Evolutionary conservation across 305 asterid species (phyloP), one percentile per base, ranked within the genome.

Genomic region (Plantago coronopus): DNA sequence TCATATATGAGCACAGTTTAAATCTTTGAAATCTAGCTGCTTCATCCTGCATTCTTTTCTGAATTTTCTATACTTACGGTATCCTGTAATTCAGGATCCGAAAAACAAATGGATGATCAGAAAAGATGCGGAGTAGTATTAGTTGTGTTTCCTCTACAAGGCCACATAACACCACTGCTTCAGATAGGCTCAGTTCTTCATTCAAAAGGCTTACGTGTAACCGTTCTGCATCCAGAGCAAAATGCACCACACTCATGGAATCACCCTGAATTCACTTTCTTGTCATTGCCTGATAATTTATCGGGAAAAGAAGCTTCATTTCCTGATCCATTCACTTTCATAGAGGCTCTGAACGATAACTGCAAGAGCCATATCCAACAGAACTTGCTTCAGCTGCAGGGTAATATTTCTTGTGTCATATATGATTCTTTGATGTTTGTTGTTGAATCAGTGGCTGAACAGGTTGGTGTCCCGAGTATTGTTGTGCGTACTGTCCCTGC

Each of bases 141-240:
- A 6, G 79, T 84, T 31, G 83, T 86, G 0, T 40, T 61, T 67
- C 94, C 87, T n/a, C 62, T 66, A 55, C 87, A 80, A 34, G 89
- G 94, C 12, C 93, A 84, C 75, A 22, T 78, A 7, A 84, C 69
- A 1, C 95, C 89, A 12, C 73, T 84, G 86, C 75, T 84, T 62
- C 84, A 78, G 58, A 61, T 86, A 0, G 89, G 70, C 0, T 22
- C 61, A 2, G 50, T 80, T 44, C 83, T 87, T 17, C 43, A 65
- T 34, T 71, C 81, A 4, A 63, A 37, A 18, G 89, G 89, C 44
- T 84, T 82, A 72, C 64, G 77, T 15, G 71, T 87, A 10, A 61
- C 78, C 14, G 20, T 84, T 7, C 72, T 74, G 3, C 86, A 78
- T 69, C 70, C 95, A 4, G 43, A 62, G 0, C 73, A 76, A 62